Conservation (phyloP, 148 eudicot genomes). For the Limonium bicolor region DNA sequence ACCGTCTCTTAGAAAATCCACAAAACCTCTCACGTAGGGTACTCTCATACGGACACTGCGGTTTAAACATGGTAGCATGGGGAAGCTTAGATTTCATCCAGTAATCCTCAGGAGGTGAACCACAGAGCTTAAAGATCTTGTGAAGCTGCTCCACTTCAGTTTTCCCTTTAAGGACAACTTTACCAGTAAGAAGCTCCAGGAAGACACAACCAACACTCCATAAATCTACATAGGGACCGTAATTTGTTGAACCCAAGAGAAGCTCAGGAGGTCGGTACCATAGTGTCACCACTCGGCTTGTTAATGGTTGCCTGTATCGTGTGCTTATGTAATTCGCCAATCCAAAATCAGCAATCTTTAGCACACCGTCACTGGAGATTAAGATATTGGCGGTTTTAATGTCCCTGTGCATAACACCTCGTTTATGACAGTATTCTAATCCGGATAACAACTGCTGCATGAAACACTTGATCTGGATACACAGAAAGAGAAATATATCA, state of each 20-base stretch:
- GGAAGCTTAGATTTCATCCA: constrained; percentile 75
- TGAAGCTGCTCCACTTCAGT: constrained; percentile 69
- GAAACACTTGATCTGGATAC: constrained; percentile 83
- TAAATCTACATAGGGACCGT: constrained; percentile 61
- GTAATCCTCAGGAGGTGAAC: constrained; percentile 75
- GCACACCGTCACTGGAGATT: constrained; percentile 56
- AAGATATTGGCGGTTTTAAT: constrained; percentile 73
- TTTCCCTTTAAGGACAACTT: constrained; percentile 34
- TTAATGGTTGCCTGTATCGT: constrained; percentile 45
- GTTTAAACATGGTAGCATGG: constrained; percentile 70
- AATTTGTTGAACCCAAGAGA: constrained; percentile 66
- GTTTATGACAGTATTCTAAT: constrained; percentile 65
- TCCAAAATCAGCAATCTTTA: constrained; percentile 86
- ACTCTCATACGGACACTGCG: constrained; percentile 70
- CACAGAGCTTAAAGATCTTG: constrained; percentile 68
- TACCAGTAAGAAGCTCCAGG: constrained; percentile 36
- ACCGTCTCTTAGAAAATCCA: constrained; percentile 44
- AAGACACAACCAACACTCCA: constrained; percentile 98
- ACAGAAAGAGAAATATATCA: too few species aligned
- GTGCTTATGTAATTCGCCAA: constrained; percentile 50
- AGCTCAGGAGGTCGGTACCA: constrained; percentile 99
- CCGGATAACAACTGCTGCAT: constrained; percentile 68
- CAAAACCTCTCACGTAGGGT: constrained; percentile 46
- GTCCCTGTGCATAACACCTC: constrained; percentile 80
- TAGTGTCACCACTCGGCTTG: constrained; percentile 87